Evolutionary conservation across 169 alveolate species (phyloP).

Genomic region (Theileria annulata): DNA sequence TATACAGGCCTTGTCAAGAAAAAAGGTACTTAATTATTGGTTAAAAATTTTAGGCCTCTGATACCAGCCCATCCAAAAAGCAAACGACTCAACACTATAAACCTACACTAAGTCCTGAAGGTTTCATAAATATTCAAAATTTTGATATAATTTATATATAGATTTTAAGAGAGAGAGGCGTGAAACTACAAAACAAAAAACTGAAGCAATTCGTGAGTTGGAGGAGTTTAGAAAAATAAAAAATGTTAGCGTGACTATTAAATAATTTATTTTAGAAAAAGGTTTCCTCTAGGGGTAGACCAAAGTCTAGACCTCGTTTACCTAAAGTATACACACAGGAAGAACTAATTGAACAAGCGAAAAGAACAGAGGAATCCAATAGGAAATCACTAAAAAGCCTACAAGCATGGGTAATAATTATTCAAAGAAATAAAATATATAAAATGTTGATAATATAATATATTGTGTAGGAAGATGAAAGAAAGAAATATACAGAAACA

Average conservation of each 20-base stretch:
- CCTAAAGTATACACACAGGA: slow-evolving; percentile 70
- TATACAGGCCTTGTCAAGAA: slow-evolving; percentile 22
- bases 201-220: slow-evolving; percentile 49
- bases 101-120: slow-evolving; percentile 9
- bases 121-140: neutral
- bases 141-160: neutral
- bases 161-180: slow-evolving; percentile 37
- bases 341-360: slow-evolving; percentile 80
- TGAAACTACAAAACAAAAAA: slow-evolving; percentile 57
- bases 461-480: slow-evolving; percentile 56
- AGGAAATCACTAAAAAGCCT: slow-evolving; percentile 71
- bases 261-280: neutral
- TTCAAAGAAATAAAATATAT: slow-evolving; percentile 14
- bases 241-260: neutral
- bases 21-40: slow-evolving; percentile 9
- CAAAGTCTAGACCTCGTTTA: slow-evolving; percentile 1
- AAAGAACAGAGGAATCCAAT: slow-evolving; percentile 76
- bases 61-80: neutral
- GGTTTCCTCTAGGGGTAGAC: slow-evolving; percentile 1
- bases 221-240: slow-evolving; percentile 22
- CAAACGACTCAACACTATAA: neutral
- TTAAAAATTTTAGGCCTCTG: neutral
- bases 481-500: slow-evolving; percentile 47
- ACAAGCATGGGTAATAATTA: slow-evolving; percentile 74
- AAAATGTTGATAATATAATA: neutral